Base-by-base conservation (phyloP, 139 green algal genomes). In the Volvox reticuliferus region DNA sequence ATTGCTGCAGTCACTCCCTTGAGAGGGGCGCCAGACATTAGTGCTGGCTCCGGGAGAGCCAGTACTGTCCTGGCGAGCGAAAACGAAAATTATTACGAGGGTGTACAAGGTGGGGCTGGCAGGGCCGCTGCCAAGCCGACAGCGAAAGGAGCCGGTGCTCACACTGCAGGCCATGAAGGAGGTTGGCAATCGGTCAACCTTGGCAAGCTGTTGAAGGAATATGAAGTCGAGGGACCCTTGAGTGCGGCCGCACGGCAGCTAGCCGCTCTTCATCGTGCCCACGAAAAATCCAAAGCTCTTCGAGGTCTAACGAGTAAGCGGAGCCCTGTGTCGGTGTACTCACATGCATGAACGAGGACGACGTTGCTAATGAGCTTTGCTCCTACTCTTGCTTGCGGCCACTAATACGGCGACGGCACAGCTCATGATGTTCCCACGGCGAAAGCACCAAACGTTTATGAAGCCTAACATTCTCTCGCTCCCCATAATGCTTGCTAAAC, bases 241-340 rank as follows among this genome's bases (percentile, higher is more conserved):
- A 67, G 37, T 32, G 36, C 78, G 78, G 78, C 78, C 37, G 78
- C 78, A 24, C 78, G 78, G 78, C 78, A 84, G 78, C 78, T 84
- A 44, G 78, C 78, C 20, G 78, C 78, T 35, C 37, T 84, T 37
- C 78, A 84, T 24, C 36, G 78, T 37, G 78, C 37, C 37, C 22
- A 16, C 20, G 37, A 84, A 44, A 44, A 19, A 26, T 17, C 21
- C 36, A 32, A 32, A 35, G 36, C 36, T 22, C 78, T 12, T 9
- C 32, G 65, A 24, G 36, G 36, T 1, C 36, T n/a, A 16, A 28
- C 0, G 1, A 84, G 78, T 84, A 44, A 68, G 78, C 36, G 37
- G 1, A n/a, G n/a, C n/a, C n/a, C n/a, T n/a, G n/a, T n/a, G n/a
- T n/a, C n/a, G n/a, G n/a, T n/a, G n/a, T n/a, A n/a, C n/a, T n/a